Evolutionary conservation across 2,329 filamentous ascomycete genomes (phyloP).

Genomic region (Ophiostoma sp.): DNA sequence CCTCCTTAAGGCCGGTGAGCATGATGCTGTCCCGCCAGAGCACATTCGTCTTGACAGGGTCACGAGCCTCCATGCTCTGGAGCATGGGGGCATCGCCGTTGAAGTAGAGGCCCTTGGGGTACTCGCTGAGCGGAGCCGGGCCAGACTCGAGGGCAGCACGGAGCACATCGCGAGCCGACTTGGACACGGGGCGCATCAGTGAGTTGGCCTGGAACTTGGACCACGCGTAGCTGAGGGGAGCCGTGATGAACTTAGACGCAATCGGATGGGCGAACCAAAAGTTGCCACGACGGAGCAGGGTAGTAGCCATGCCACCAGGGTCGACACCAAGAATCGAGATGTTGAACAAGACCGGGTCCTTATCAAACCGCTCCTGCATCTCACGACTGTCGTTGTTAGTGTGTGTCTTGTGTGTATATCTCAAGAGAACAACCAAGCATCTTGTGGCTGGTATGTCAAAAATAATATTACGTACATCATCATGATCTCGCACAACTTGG

Average conservation of each 20-base stretch:
- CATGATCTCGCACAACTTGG: slow-evolving; percentile 38
- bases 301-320: slow-evolving; percentile 38
- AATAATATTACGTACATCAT: slow-evolving; percentile 34
- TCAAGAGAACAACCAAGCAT: background rate
- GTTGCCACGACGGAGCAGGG: slow-evolving; percentile 31
- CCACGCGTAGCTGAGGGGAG: slow-evolving; percentile 27
- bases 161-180: slow-evolving; percentile 38
- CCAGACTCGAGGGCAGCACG: slow-evolving; percentile 34
- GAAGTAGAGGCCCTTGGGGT: slow-evolving; percentile 39
- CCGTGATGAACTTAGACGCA: slow-evolving; percentile 27
- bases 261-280: slow-evolving; percentile 29
- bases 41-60: slow-evolving; percentile 33
- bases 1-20: slow-evolving; percentile 33
- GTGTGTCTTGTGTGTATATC: background rate
- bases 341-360: slow-evolving; percentile 34
- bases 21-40: slow-evolving; percentile 38
- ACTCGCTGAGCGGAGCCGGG: slow-evolving; percentile 30
- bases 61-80: slow-evolving; percentile 33
- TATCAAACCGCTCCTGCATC: slow-evolving; percentile 35
- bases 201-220: slow-evolving; percentile 31
- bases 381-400: slow-evolving; percentile 28
- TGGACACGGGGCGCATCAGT: slow-evolving; percentile 32
- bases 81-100: slow-evolving; percentile 33
- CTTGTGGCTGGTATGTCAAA: background rate
- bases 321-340: slow-evolving; percentile 39